Evolutionary conservation across 1,284 basidiomycete genomes (phyloP).

Genomic region (Takashimella koratensis): DNA sequence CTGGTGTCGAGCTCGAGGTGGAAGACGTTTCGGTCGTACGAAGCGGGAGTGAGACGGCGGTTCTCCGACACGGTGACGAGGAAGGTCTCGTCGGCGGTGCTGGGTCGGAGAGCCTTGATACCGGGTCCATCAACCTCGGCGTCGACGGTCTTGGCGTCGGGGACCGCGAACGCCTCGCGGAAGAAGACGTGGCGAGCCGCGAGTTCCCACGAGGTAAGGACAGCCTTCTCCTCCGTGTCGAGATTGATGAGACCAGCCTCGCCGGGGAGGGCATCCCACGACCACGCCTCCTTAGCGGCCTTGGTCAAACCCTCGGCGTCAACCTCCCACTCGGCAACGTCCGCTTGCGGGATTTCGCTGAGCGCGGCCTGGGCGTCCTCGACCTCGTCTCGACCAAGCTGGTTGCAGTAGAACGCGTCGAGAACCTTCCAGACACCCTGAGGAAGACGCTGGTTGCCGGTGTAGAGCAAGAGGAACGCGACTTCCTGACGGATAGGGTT

Average conservation of each 20-base stretch:
- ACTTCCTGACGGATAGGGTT: constrained; percentile 46
- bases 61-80: constrained; percentile 92
- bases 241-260: constrained; percentile 38
- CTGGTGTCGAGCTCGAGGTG: constrained; percentile 93
- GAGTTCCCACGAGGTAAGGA: constrained; percentile 64
- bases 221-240: constrained; percentile 39
- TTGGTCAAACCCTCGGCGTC: constrained; percentile 42
- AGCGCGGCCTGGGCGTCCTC: constrained; percentile 47
- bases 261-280: constrained; percentile 46
- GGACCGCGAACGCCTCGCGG: constrained; percentile 64
- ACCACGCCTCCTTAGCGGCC: constrained; percentile 41
- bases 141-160: constrained; percentile 48
- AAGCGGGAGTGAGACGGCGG: constrained; percentile 84
- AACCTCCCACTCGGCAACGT: constrained; percentile 32
- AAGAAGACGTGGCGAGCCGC: constrained; percentile 87
- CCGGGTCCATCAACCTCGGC: constrained; percentile 39
- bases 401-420: constrained; percentile 45
- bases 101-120: constrained; percentile 74
- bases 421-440: constrained; percentile 44
- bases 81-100: constrained; percentile 84
- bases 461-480: constrained; percentile 51
- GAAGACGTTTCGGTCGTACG: constrained; percentile 98
- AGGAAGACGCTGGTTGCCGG: constrained; percentile 40
- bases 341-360: constrained; percentile 29
- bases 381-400: constrained; percentile 43